Evolutionary conservation across 768 basidiomycete genomes (phyloP), one percentile per base, ranked within the genome.

Genomic region (Tremella yokohamensis): DNA sequence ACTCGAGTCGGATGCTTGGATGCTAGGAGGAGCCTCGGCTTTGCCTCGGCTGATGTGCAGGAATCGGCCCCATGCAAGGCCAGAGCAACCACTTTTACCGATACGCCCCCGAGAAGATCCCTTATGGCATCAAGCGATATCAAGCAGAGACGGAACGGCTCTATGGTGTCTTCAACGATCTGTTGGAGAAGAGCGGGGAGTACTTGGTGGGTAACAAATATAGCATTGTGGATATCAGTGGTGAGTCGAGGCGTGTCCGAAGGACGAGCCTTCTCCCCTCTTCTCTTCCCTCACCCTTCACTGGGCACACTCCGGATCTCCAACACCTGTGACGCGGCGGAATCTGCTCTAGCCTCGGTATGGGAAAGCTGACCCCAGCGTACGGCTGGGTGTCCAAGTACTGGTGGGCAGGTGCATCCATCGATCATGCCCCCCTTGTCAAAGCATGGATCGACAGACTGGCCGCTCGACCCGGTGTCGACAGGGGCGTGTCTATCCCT

Each of bases 51-150:
- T 29, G 29, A 11, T 18, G 9, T 22, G 34, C 39, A 68, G 50
- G 73, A 13, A 63, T 77, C 20, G 88, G 88, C 24, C 88, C 89
- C n/a, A 91, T 90, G 87, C 88, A 90, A 79, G 87, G 88, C 16
- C 54, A 68, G 83, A 85, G 87, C 11, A 83, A 84, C 70, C 87
- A 89, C 78, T 92, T 90, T 78, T 80, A 87, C 65, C 70, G 73
- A 40, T 76, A 76, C 63, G 75, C 75, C 16, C 73, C 73, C 38
- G 71, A 74, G 54, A 74, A 77, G 63, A 72, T 69, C 54, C 70
- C 66, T 59, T 75, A 70, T 52, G 72, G 60, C 16, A 67, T 69
- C 55, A 65, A 77, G 84, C 84, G 90, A 52, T 93, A 89, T 76
- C 64, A 79, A 19, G 84, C 89, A 24, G 92, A 94, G 80, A 88